Percentiles rank a stretch among this genome's conserved stretches.
Conservation (phyloP, 2,329 filamentous ascomycete genomes). For the Nannizziopsis barbatae region DNA sequence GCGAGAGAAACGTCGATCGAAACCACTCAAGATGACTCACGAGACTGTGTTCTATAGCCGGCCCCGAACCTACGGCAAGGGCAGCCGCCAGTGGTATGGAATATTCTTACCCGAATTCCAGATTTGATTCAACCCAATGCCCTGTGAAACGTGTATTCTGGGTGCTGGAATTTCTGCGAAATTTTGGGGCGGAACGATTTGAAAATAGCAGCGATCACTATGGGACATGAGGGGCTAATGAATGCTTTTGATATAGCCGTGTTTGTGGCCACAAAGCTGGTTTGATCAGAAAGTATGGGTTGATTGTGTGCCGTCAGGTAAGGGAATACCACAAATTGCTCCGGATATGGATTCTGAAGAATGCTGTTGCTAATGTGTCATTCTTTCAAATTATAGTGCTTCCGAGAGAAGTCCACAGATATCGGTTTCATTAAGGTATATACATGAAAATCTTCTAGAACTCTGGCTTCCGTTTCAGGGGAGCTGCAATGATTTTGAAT, state of each 20-base stretch:
- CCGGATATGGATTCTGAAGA: neutral
- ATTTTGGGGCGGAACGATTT: slow-evolving; percentile 16
- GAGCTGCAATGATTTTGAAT: neutral
- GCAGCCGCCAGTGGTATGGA: slow-evolving; percentile 78
- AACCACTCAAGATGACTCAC: slow-evolving; percentile 56
- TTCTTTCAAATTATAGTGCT: slow-evolving; percentile 42
- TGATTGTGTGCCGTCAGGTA: slow-evolving; percentile 59
- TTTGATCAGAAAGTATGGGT: slow-evolving; percentile 99
- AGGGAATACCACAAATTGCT: neutral
- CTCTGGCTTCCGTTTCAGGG: no score
- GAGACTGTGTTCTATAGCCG: slow-evolving; percentile 99
- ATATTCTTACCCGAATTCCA: slow-evolving; percentile 19
- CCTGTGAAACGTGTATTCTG: neutral
- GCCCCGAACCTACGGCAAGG: slow-evolving; percentile 95
- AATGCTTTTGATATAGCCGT: slow-evolving; percentile 43
- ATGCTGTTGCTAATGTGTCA: slow-evolving; percentile 3
- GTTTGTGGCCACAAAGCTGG: slow-evolving; percentile 91
- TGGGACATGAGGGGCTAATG: slow-evolving; percentile 6
- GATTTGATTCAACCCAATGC: neutral
- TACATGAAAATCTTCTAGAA: neutral
- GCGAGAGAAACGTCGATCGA: neutral
- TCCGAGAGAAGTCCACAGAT: slow-evolving; percentile 56
- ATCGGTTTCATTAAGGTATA: slow-evolving; percentile 58
- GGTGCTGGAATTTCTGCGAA: neutral
- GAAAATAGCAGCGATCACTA: slow-evolving; percentile 5